phyloP scores from a whole-genome alignment of 2,329 filamentous ascomycete species.

The Penicillium palitans region DNA sequence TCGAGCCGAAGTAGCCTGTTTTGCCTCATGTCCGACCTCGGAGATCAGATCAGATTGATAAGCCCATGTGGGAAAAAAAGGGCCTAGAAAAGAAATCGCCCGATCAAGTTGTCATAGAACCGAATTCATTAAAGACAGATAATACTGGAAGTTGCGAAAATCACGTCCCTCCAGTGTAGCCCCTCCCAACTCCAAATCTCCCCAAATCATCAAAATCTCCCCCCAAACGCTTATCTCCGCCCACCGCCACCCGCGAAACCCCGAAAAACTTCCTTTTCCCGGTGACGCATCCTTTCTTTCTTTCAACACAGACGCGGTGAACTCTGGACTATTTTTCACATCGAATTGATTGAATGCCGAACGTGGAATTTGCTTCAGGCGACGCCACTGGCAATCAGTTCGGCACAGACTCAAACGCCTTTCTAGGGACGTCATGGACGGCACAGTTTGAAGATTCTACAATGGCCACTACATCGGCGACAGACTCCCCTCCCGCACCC shows the following conservation, averaged over 20 bases:
- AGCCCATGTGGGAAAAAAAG: slow-evolving; percentile 15
- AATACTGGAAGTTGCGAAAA: slow-evolving; percentile 5
- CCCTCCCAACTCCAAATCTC: not conserved
- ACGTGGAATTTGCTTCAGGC: slow-evolving; percentile 16
- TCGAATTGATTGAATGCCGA: slow-evolving; percentile 17
- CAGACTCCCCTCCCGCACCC: slow-evolving; percentile 22
- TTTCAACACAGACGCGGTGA: not conserved
- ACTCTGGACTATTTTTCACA: not conserved
- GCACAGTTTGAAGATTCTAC: slow-evolving; percentile 33
- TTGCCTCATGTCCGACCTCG: slow-evolving; percentile 23
- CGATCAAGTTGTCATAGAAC: slow-evolving; percentile 2
- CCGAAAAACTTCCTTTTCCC: slow-evolving; percentile 27
- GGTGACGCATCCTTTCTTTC: slow-evolving; percentile 18
- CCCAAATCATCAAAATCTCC: not conserved
- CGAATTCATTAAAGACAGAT: slow-evolving; percentile 6
- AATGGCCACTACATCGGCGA: slow-evolving; percentile 36
- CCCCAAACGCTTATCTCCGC: slow-evolving; percentile 26
- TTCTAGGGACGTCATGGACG: slow-evolving; percentile 32
- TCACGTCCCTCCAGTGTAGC: not conserved
- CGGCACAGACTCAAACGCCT: slow-evolving; percentile 16
- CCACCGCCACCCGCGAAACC: slow-evolving; percentile 28
- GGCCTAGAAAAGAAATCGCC: not conserved
- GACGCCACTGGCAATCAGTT: slow-evolving; percentile 10
- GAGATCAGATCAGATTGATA: slow-evolving; percentile 31
- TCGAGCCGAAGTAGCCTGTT: not conserved